Evolutionary conservation across 208 protist species (phyloP), one percentile per base, ranked within the genome.

Genomic region (Trypanosoma cruzi): DNA sequence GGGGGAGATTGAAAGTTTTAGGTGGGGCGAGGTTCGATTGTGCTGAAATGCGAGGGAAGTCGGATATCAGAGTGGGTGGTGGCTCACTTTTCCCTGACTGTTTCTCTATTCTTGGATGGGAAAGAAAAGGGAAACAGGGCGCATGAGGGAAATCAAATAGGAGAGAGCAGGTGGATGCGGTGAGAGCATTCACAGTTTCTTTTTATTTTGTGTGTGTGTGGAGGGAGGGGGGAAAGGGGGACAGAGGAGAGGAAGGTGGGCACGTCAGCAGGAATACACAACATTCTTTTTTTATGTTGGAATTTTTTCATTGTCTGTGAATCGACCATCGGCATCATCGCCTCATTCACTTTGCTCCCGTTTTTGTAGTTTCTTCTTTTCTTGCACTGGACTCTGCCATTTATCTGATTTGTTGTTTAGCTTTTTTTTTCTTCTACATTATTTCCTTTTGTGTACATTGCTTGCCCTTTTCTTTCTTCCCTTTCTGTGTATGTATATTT

Each of bases 361-460:
- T 46, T 55, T 29, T 69, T 46, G 29, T n/a, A 54, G 37, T 61
- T 73, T 5, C 60, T 4, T 56, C 54, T 53, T 26, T 28, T 37
- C 52, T 26, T 55, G 55, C 31, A 18, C 29, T 28, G 44, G n/a
- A 57, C 7, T 36, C 20, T 54, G 6, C 55, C 55, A 64, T 24
- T 52, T 22, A 29, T 49, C 50, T 22, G 49, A 29, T n/a, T 44
- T 59, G 13, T 20, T 57, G 10, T 46, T n/a, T 56, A 16, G 5
- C 4, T 67, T 53, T 22, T 40, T 28, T 57, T n/a, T 55, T 42
- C 18, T 34, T 36, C n/a, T 54, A 13, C 52, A 14, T 56, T 52
- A 7, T 49, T 31, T 59, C 29, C n/a, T 7, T 52, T 8, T 52
- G 1, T 52, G 8, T 13, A 44, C 37, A 16, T 44, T 5, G 8